Evolutionary conservation across 495 filamentous ascomycete species (phyloP).

Genomic region (Tuber melanosporum): DNA sequence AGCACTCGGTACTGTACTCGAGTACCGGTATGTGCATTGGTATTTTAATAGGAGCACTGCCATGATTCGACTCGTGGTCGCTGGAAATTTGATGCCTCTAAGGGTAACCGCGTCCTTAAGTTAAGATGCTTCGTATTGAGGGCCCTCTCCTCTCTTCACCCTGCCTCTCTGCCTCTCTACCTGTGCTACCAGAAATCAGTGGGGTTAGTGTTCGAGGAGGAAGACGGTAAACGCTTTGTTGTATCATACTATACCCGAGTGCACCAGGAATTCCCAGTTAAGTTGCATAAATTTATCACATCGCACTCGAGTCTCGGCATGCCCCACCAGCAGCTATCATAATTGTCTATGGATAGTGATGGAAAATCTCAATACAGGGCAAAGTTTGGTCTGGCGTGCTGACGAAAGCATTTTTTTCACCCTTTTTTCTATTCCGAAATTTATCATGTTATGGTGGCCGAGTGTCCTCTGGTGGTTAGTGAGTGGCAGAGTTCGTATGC

Average conservation of each 20-base stretch:
- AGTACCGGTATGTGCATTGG: background rate
- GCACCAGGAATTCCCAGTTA: background rate
- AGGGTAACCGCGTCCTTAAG: background rate
- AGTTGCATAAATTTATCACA: background rate
- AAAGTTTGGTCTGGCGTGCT: background rate
- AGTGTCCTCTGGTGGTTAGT: conserved; percentile 1
- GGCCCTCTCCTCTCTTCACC: background rate
- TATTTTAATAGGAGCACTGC: background rate
- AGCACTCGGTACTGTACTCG: too few species aligned
- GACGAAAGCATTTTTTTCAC: background rate
- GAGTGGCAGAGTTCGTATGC: background rate
- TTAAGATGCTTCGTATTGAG: background rate
- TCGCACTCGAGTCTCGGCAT: background rate
- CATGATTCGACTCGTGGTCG: background rate
- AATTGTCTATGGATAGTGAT: background rate
- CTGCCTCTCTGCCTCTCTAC: background rate
- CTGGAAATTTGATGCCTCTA: background rate
- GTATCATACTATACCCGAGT: background rate
- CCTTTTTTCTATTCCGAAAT: background rate
- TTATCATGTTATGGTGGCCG: background rate
- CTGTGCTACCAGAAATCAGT: background rate
- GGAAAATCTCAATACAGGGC: background rate
- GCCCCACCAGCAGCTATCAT: background rate
- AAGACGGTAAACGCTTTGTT: background rate
- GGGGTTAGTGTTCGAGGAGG: background rate